Conservation (phyloP, 1,139 yeast genomes). For the Ashbya aceris region DNA sequence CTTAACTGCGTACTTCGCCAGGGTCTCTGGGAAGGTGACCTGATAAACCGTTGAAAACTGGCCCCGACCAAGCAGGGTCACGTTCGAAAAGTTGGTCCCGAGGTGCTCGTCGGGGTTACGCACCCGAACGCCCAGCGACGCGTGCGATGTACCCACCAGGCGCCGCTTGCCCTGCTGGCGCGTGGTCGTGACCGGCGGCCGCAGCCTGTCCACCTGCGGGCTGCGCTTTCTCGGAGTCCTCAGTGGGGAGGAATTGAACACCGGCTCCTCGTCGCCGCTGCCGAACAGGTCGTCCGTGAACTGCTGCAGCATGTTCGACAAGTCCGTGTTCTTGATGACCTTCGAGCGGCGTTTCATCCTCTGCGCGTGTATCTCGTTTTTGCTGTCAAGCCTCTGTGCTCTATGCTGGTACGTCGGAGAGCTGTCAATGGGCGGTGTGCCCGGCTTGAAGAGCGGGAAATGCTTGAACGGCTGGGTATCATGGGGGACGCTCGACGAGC, state of each 20-base stretch:
- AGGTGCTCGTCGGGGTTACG: constrained; percentile 38
- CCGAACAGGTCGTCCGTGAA: constrained; percentile 31
- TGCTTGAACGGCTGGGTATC: constrained; percentile 3
- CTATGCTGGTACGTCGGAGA: constrained; percentile 11
- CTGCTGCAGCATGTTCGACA: constrained; percentile 28
- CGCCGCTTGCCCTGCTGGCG: neutral
- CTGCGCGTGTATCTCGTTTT: constrained; percentile 1
- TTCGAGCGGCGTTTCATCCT: constrained; percentile 23
- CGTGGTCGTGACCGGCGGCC: constrained; percentile 9
- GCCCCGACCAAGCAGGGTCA: constrained; percentile 68
- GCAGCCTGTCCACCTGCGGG: constrained; percentile 1
- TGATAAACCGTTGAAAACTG: constrained; percentile 86
- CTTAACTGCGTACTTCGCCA: constrained; percentile 65
- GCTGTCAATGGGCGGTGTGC: constrained; percentile 7
- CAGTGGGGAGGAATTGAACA: constrained; percentile 7
- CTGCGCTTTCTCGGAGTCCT: constrained; percentile 5
- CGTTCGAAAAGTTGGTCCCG: constrained; percentile 60
- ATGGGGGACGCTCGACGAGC: constrained; percentile 1
- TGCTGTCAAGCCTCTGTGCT: constrained; percentile 1
- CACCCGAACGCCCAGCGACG: constrained; percentile 8
- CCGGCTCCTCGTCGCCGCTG: constrained; percentile 16
- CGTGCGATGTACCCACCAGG: constrained; percentile 3
- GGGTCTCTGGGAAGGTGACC: constrained; percentile 52
- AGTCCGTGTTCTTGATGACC: constrained; percentile 24
- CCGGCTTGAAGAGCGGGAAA: constrained; percentile 7